Evolutionary conservation across 495 filamentous ascomycete species (phyloP), one percentile per base, ranked within the genome.

Genomic region (Trichoderma gamsii): DNA sequence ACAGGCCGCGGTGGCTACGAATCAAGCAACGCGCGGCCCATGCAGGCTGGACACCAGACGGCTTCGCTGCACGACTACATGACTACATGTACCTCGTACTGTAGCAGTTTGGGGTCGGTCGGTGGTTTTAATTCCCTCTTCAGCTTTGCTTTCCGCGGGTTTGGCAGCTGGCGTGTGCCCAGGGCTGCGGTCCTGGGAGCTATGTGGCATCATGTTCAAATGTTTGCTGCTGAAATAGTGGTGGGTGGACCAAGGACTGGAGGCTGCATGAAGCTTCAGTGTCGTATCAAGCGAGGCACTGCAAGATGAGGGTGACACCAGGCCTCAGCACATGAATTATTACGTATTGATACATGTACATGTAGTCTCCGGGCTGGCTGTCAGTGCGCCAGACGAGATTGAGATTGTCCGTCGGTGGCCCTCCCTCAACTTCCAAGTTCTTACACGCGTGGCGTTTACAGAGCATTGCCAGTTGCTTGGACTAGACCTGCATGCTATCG

Each of bases 11-110:
- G 0, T 61, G 56, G 56, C 16, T 13, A 25, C 56, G 56, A 35
- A 61, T 61, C 56, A 32, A 61, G 56, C 56, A 32, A 49, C 44
- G 44, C 44, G 56, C 56, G 12, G 23, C 56, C 16, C 11, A 61
- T 13, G 56, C 56, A 52, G 21, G 16, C 16, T 18, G 49, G 18
- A 16, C 7, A 18, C 49, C 49, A 16, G 13, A 29, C 29, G 1
- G 29, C 29, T n/a, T 49, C 15, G 44, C 44, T 9, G 35, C 35
- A 5, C 35, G 35, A 38, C 35, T 49, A 44, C 43, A 44, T 2
- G 35, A 38, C 35, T 49, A 44, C 43, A 44, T 2, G 43, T 44
- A 46, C 43, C 3, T 46, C n/a, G 29, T 8, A 46, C 12, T 8
- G n/a, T 46, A 18, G 43, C 9, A 49, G 35, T 38, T 38, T 38